Evolutionary conservation across 495 filamentous ascomycete species (phyloP).

Genomic region (Neurospora discreta): DNA sequence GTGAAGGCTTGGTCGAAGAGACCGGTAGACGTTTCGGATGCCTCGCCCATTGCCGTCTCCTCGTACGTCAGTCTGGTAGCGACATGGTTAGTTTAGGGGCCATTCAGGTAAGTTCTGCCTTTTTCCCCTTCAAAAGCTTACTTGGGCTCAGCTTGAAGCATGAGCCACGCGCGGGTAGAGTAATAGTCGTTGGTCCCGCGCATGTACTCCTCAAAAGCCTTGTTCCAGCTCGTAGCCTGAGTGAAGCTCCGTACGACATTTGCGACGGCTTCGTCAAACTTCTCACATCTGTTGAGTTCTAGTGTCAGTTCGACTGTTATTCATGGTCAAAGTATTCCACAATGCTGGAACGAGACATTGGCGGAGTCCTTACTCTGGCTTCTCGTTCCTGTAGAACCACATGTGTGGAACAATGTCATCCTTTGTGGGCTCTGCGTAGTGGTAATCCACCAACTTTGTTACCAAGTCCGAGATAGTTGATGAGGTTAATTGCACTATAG

Average conservation of each 20-base stretch:
- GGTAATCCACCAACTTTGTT: neutral
- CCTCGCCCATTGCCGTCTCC: constrained; percentile 2
- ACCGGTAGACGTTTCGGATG: constrained; percentile 13
- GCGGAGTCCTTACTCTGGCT: neutral
- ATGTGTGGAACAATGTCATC: neutral
- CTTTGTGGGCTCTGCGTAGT: neutral
- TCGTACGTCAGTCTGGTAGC: neutral
- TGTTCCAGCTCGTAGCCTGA: neutral
- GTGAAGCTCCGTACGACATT: neutral
- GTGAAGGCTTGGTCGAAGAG: constrained; percentile 27
- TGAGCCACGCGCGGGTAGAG: constrained; percentile 4
- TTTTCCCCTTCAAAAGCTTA: neutral
- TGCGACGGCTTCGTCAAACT: neutral
- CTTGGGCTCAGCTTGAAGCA: neutral
- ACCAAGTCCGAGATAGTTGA: neutral
- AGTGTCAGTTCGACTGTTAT: neutral
- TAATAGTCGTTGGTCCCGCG: neutral
- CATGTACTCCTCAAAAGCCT: neutral
- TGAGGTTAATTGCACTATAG: neutral
- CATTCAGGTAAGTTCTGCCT: neutral
- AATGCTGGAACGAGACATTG: too few species aligned
- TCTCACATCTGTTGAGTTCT: neutral
- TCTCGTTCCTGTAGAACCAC: neutral
- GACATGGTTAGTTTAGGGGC: neutral
- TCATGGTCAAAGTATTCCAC: too few species aligned